Conservation (phyloP, 495 filamentous ascomycete genomes). For the Penicillium steckii region DNA sequence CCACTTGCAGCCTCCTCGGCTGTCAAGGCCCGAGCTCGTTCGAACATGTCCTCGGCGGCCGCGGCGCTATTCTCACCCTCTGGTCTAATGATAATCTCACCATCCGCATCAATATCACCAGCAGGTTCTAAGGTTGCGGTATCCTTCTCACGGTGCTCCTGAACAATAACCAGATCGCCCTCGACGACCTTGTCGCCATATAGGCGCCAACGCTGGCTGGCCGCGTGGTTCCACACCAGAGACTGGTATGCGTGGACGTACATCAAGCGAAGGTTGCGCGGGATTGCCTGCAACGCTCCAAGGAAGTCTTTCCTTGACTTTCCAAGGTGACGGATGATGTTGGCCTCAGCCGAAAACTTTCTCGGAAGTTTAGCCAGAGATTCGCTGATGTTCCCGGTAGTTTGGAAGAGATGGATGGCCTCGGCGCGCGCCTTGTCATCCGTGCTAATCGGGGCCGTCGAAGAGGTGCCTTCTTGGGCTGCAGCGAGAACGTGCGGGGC, state of each 20-base stretch:
- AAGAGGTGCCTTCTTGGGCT: slow-evolving; percentile 36
- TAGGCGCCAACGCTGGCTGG: slow-evolving; percentile 70
- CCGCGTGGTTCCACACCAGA: slow-evolving; percentile 86
- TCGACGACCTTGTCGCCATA: slow-evolving; percentile 71
- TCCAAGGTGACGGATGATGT: slow-evolving; percentile 72
- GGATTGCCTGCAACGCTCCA: slow-evolving; percentile 75
- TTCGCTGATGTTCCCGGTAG: slow-evolving; percentile 48
- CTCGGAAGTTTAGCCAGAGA: slow-evolving; percentile 71
- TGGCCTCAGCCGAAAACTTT: slow-evolving; percentile 75
- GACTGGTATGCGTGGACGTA: slow-evolving; percentile 97
- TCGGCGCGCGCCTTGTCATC: slow-evolving; percentile 78
- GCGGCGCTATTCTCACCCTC: slow-evolving; percentile 54
- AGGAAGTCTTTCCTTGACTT: slow-evolving; percentile 60
- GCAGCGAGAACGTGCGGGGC: slow-evolving; percentile 51
- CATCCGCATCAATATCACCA: slow-evolving; percentile 59
- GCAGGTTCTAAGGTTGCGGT: slow-evolving; percentile 8
- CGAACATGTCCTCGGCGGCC: slow-evolving; percentile 58
- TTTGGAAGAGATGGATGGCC: slow-evolving; percentile 69
- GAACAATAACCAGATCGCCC: slow-evolving; percentile 80
- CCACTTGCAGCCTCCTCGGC: slow-evolving; percentile 77
- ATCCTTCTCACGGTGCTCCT: slow-evolving; percentile 51
- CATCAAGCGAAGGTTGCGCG: slow-evolving; percentile 79
- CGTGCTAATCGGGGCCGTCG: slow-evolving; percentile 46
- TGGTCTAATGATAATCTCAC: slow-evolving; percentile 64
- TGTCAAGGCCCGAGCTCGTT: slow-evolving; percentile 72